Percentiles rank a stretch among this genome's conserved stretches.
Evolutionary conservation across 805 yeast species (phyloP).

Genomic region (Maudiozyma saulgeensis): DNA sequence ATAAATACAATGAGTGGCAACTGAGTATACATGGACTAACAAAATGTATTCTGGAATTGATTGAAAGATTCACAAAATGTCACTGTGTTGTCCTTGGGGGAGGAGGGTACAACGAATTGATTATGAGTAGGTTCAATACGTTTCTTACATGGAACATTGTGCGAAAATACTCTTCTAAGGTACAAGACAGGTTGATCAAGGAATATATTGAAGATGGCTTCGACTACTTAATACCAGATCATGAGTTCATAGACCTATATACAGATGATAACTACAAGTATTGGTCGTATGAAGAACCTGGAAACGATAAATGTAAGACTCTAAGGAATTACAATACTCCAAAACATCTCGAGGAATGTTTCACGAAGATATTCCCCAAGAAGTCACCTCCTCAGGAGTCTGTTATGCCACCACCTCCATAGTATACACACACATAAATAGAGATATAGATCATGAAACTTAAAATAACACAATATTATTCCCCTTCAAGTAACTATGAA

Average conservation of each 20-base stretch:
- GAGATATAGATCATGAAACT: too few relatives aligned
- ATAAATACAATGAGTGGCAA: constrained; percentile 61
- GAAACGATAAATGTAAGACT: constrained; percentile 25
- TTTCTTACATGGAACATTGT: constrained; percentile 26
- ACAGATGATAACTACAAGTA: constrained; percentile 38
- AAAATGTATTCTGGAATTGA: constrained; percentile 21
- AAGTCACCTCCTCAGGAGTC: too few relatives aligned
- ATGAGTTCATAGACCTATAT: constrained; percentile 34
- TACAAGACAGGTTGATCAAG: neutral
- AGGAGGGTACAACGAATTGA: constrained; percentile 62
- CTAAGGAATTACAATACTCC: constrained; percentile 24
- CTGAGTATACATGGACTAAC: constrained; percentile 45
- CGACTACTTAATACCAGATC: constrained; percentile 48
- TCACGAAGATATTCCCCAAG: neutral
- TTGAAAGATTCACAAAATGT: constrained; percentile 20
- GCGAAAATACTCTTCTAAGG: constrained; percentile 4
- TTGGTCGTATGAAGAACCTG: constrained; percentile 36
- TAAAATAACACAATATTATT: too few relatives aligned
- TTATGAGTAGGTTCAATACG: constrained; percentile 52
- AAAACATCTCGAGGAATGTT: constrained; percentile 2
- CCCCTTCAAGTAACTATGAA: too few relatives aligned
- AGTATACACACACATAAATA: too few relatives aligned
- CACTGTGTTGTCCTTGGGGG: constrained; percentile 48
- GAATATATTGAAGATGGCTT: constrained; percentile 8
- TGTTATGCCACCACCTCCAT: too few relatives aligned